Percentiles rank a stretch among this genome's conserved stretches.
Evolutionary conservation across 23 red algal genomes (phyloP).

Genomic region (Chondrus crispus): DNA sequence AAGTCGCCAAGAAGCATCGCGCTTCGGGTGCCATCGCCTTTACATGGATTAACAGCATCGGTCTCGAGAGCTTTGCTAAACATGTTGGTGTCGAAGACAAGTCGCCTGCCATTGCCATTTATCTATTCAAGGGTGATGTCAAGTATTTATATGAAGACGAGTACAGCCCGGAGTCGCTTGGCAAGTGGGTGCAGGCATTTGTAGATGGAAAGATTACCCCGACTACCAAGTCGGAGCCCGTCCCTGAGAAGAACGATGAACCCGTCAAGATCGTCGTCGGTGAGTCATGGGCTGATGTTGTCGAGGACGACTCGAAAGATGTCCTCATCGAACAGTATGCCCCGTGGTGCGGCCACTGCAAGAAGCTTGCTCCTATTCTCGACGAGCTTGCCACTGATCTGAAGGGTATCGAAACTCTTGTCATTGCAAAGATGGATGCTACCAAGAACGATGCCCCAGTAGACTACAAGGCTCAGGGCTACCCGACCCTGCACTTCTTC

Average conservation of each 20-base stretch:
- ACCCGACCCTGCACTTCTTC: slow-evolving; percentile 90
- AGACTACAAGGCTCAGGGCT: slow-evolving; percentile 85
- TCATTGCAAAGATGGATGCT: slow-evolving; percentile 98
- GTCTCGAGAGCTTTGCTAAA: slow-evolving; percentile 77
- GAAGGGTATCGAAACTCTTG: slow-evolving; percentile 59
- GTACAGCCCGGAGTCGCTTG: slow-evolving; percentile 35
- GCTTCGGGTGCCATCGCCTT: slow-evolving; percentile 23
- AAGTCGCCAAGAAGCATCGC: slow-evolving; percentile 55
- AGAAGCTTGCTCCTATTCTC: slow-evolving; percentile 74
- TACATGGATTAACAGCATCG: slow-evolving; percentile 53
- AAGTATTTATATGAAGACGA: slow-evolving; percentile 68
- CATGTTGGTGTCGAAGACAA: slow-evolving; percentile 63
- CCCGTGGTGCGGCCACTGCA: slow-evolving; percentile 96
- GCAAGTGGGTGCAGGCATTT: slow-evolving; percentile 46
- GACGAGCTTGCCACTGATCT: slow-evolving; percentile 87
- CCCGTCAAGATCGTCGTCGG: slow-evolving; percentile 86
- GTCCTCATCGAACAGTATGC: slow-evolving; percentile 97
- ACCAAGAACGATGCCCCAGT: slow-evolving; percentile 90
- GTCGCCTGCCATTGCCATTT: slow-evolving; percentile 59
- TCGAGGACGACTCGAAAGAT: slow-evolving; percentile 80
- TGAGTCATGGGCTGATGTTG: slow-evolving; percentile 77
- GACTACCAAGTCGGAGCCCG: slow-evolving; percentile 57
- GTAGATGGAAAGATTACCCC: slow-evolving; percentile 56
- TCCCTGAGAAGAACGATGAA: slow-evolving; percentile 72
- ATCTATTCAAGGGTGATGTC: slow-evolving; percentile 61